These are phyloP conservation scores for Ceratobasidium sp. DNA, from an alignment of 1,284 basidiomycete genomes.

Conservation along the genomic window DNA sequence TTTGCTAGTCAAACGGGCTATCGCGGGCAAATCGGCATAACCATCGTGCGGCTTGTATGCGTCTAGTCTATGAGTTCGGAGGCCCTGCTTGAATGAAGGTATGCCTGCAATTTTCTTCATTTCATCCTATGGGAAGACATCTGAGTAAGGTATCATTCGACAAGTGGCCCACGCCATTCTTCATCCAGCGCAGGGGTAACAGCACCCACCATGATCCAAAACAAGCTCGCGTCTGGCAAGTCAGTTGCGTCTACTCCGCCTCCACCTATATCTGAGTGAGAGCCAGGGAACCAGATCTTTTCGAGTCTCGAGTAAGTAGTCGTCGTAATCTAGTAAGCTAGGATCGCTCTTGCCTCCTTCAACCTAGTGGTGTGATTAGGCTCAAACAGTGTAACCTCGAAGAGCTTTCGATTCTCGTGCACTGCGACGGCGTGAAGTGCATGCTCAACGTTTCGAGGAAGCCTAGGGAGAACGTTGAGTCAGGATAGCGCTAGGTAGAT, in stretches of 20 bases:
- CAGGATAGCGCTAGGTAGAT: not conserved
- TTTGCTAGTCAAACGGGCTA: too few species aligned
- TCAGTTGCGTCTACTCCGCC: constrained; percentile 40
- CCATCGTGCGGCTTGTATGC: constrained; percentile 6
- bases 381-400: constrained; percentile 30
- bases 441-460: constrained; percentile 34
- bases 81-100: not conserved
- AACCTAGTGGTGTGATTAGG: not conserved
- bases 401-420: constrained; percentile 40
- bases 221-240: constrained; percentile 32
- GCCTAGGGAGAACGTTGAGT: not conserved
- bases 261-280: constrained; percentile 46
- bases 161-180: too few species aligned
- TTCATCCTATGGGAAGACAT: not conserved
- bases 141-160: too few species aligned
- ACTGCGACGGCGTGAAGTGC: constrained; percentile 45
- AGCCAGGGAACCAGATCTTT: constrained; percentile 42
- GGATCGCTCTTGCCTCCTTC: constrained; percentile 7
- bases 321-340: not conserved
- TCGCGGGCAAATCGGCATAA: too few species aligned
- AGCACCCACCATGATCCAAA: constrained; percentile 45
- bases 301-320: not conserved
- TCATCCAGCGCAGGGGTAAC: too few species aligned
- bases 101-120: constrained; percentile 14
- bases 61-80: not conserved